A percentile compares a stretch with the other conserved stretches of the same genome.
These are phyloP conservation scores for Mortierella sp. DNA, from an alignment of 371 early-diverging fungal species.

Conservation along the genomic window DNA sequence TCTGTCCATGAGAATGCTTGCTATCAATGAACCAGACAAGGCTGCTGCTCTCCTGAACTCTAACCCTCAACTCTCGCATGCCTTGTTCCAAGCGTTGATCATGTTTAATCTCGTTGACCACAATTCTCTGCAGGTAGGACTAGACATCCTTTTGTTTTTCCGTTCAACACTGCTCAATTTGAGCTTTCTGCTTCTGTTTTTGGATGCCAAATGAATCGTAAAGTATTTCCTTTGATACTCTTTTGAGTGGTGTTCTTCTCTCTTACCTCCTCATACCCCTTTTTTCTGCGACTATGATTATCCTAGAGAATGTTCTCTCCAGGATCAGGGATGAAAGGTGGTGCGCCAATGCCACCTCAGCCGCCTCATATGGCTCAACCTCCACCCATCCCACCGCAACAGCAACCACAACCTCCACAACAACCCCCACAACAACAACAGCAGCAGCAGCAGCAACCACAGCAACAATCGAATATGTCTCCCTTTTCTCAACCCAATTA, in stretches of 20 bases:
- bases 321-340: slow-evolving; percentile 52
- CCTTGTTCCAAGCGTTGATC: slow-evolving; percentile 86
- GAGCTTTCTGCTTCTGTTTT: no score
- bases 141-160: neutral
- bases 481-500: no score
- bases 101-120: slow-evolving; percentile 87
- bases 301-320: slow-evolving; percentile 27
- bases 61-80: slow-evolving; percentile 91
- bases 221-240: no score
- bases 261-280: no score
- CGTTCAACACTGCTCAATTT: no score
- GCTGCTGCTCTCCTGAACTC: slow-evolving; percentile 72
- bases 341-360: slow-evolving; percentile 30
- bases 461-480: no score
- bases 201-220: no score
- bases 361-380: slow-evolving; percentile 39
- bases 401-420: slow-evolving; percentile 28
- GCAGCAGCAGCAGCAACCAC: slow-evolving; percentile 15
- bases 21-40: slow-evolving; percentile 71
- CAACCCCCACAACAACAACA: slow-evolving; percentile 25
- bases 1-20: slow-evolving; percentile 80
- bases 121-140: slow-evolving; percentile 72
- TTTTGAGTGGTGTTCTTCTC: no score
- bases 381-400: slow-evolving; percentile 11
- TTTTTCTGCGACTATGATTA: no score